These are phyloP conservation scores for Telopea speciosissima DNA, from an alignment of 177 flowering plant species.

Conservation along the genomic window DNA sequence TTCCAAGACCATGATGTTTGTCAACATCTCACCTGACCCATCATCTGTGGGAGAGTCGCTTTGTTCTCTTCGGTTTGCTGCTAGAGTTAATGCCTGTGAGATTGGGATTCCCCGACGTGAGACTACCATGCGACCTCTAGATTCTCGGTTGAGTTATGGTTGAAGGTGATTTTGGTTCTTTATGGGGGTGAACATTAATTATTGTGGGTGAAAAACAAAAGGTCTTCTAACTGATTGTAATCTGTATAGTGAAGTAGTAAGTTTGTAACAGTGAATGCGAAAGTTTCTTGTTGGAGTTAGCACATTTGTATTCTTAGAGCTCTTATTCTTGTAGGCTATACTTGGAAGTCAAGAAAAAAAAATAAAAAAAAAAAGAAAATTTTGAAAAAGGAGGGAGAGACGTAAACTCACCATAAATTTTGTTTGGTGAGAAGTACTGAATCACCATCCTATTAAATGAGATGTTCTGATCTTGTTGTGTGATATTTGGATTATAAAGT, in stretches of 20 bases:
- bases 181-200: conserved; percentile 3
- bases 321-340: too few species aligned
- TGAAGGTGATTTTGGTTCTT: conserved; percentile 12
- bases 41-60: conserved; percentile 71
- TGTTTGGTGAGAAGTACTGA: too few species aligned
- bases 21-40: conserved; percentile 70
- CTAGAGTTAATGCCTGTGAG: conserved; percentile 84
- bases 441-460: too few species aligned
- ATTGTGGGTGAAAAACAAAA: not conserved
- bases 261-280: not conserved
- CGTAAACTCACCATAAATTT: too few species aligned
- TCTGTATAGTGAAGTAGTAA: conserved; percentile 28
- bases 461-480: too few species aligned
- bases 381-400: too few species aligned
- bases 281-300: not conserved
- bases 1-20: conserved; percentile 87
- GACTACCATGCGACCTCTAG: conserved; percentile 39
- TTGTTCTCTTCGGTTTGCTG: conserved; percentile 78
- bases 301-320: not conserved
- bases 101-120: conserved; percentile 88
- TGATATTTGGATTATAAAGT: too few species aligned
- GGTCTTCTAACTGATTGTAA: conserved; percentile 35
- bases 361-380: too few species aligned
- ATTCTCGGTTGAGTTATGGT: conserved; percentile 65
- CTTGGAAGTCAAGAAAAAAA: too few species aligned